Percentiles rank a stretch among this genome's conserved stretches.
phyloP scores from a whole-genome alignment of 371 early-diverging fungal genomes.

The Mycotypha africana region DNA sequence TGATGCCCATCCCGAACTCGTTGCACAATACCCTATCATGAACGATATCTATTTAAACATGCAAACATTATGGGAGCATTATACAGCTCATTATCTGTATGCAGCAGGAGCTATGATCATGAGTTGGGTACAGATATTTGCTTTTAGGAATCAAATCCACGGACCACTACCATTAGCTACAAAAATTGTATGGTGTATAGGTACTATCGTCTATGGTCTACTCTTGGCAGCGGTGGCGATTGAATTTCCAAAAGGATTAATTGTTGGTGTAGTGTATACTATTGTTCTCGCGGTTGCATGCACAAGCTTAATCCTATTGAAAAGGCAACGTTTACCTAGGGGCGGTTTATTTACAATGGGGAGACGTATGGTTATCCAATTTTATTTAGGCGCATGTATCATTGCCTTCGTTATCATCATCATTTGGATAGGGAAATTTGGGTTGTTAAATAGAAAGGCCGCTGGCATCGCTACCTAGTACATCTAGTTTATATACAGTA shows the following conservation, averaged over 20 bases:
- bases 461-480: conserved; percentile 47
- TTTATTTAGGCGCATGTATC: conserved; percentile 36
- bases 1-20: conserved; percentile 25
- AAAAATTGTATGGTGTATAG: conserved; percentile 27
- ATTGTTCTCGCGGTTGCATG: conserved; percentile 23
- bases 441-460: conserved; percentile 34
- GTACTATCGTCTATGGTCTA: conserved; percentile 29
- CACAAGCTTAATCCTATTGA: conserved; percentile 16
- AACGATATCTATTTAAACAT: conserved; percentile 48
- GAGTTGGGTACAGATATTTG: conserved; percentile 51
- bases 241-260: conserved; percentile 36
- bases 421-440: conserved; percentile 40
- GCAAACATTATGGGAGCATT: conserved; percentile 51
- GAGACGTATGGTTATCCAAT: conserved; percentile 42
- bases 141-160: conserved; percentile 39
- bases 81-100: conserved; percentile 56
- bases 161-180: conserved; percentile 19
- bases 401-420: conserved; percentile 41
- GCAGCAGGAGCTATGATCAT: conserved; percentile 52
- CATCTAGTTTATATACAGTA: conserved; percentile 73
- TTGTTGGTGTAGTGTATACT: conserved; percentile 36
- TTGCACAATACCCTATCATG: conserved; percentile 30
- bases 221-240: conserved; percentile 41
- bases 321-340: conserved; percentile 11
- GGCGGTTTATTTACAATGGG: conserved; percentile 42